Evolutionary conservation across 73 alveolate species (phyloP).

Genomic region (Paraurostyla sp.): DNA sequence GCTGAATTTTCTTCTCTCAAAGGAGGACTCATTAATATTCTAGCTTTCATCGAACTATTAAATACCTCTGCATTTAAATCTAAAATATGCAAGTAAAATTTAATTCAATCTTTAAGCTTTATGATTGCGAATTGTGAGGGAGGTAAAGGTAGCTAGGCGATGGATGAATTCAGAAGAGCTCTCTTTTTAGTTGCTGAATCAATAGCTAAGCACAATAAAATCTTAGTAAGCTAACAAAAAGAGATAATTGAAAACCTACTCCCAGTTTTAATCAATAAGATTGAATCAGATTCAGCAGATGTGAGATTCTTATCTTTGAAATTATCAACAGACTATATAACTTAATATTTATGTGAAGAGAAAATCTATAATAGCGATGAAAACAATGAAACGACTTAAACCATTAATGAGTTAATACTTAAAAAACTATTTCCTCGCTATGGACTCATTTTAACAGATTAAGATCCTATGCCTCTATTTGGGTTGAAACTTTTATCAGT

Average conservation of each 20-base stretch:
- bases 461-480: constrained; percentile 74
- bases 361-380: constrained; percentile 81
- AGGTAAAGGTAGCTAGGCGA: neutral
- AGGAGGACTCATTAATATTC: constrained; percentile 44
- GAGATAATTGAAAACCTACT: constrained; percentile 52
- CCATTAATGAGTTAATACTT: constrained; percentile 79
- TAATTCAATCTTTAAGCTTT: constrained; percentile 4
- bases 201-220: constrained; percentile 45
- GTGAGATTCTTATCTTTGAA: constrained; percentile 79
- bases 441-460: constrained; percentile 66
- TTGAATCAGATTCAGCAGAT: constrained; percentile 66
- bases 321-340: constrained; percentile 79
- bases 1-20: neutral
- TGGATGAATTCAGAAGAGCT: constrained; percentile 54
- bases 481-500: constrained; percentile 72
- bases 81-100: constrained; percentile 1
- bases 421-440: constrained; percentile 77
- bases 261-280: constrained; percentile 58
- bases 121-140: constrained; percentile 13
- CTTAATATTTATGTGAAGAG: constrained; percentile 80
- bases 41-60: constrained; percentile 19
- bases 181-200: constrained; percentile 45
- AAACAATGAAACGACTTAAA: constrained; percentile 71
- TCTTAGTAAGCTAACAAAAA: constrained; percentile 22
- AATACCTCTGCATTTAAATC: constrained; percentile 52